These are phyloP conservation scores for Coniferiporia sulphurascens DNA, from an alignment of 1,284 basidiomycete species.

Conservation along the genomic window DNA sequence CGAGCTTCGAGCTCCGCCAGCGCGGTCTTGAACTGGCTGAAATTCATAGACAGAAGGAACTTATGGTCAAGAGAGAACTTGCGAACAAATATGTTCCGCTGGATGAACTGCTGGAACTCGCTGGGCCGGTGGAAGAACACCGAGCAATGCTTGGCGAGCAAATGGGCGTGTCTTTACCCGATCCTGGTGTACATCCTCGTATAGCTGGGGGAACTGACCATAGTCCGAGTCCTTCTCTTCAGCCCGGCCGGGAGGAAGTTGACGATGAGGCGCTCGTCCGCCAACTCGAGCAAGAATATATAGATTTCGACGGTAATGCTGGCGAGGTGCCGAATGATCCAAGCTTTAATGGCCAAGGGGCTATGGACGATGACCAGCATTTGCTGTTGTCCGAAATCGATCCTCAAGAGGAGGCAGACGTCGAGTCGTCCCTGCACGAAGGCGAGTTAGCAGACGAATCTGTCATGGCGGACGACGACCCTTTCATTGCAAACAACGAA, in stretches of 20 bases:
- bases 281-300: constrained; percentile 11
- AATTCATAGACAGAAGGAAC: not conserved
- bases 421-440: constrained; percentile 5
- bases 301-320: constrained; percentile 16
- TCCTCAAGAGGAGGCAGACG: constrained; percentile 1
- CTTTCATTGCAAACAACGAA: not conserved
- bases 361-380: not conserved
- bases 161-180: too few species aligned
- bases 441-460: not conserved
- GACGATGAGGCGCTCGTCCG: constrained; percentile 10
- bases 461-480: constrained; percentile 3
- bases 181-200: not conserved
- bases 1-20: constrained; percentile 5
- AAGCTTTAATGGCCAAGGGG: not conserved
- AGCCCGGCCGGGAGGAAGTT: not conserved
- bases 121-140: not conserved
- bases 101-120: not conserved
- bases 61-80: not conserved
- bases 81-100: not conserved
- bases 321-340: not conserved
- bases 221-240: not conserved
- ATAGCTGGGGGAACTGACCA: not conserved
- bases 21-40: constrained; percentile 14
- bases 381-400: not conserved
- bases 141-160: too few species aligned